Evolutionary conservation across 2,329 filamentous ascomycete genomes (phyloP).

Genomic region (Hypoxylon sp.): DNA sequence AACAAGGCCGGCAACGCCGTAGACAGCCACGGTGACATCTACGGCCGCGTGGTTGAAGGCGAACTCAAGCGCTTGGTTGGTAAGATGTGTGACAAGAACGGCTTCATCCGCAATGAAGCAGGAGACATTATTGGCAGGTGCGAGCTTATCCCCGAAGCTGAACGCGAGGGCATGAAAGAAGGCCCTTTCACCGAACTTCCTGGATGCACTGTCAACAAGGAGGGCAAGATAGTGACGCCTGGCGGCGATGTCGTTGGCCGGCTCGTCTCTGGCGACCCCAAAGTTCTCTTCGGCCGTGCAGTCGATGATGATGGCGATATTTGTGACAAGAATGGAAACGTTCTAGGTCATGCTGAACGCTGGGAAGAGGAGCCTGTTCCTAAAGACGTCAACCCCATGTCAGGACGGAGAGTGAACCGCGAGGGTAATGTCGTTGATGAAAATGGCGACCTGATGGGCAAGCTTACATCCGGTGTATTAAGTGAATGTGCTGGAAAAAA

Average conservation of each 20-base stretch:
- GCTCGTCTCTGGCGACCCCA: constrained; percentile 77
- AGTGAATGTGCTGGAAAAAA: constrained; percentile 75
- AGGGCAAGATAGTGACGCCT: constrained; percentile 75
- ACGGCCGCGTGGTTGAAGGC: constrained; percentile 76
- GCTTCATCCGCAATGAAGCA: constrained; percentile 79
- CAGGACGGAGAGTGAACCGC: constrained; percentile 68
- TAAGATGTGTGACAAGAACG: constrained; percentile 78
- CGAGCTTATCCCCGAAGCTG: constrained; percentile 76
- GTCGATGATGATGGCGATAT: constrained; percentile 89
- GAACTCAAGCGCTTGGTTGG: constrained; percentile 73
- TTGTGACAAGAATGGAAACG: constrained; percentile 78
- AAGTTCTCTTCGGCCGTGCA: constrained; percentile 77
- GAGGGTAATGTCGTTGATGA: constrained; percentile 71
- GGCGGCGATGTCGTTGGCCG: constrained; percentile 79
- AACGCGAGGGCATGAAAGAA: constrained; percentile 73
- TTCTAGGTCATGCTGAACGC: constrained; percentile 69
- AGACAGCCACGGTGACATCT: constrained; percentile 67
- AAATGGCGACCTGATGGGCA: constrained; percentile 72
- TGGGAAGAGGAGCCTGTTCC: constrained; percentile 69
- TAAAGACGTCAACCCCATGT: constrained; percentile 65
- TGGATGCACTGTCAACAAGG: constrained; percentile 75
- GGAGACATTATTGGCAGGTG: constrained; percentile 77
- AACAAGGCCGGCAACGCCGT: constrained; percentile 77
- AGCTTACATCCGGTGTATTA: constrained; percentile 76
- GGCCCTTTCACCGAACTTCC: constrained; percentile 77